phyloP scores from a whole-genome alignment of 331 rosid species.

The Rosa hybrid region DNA sequence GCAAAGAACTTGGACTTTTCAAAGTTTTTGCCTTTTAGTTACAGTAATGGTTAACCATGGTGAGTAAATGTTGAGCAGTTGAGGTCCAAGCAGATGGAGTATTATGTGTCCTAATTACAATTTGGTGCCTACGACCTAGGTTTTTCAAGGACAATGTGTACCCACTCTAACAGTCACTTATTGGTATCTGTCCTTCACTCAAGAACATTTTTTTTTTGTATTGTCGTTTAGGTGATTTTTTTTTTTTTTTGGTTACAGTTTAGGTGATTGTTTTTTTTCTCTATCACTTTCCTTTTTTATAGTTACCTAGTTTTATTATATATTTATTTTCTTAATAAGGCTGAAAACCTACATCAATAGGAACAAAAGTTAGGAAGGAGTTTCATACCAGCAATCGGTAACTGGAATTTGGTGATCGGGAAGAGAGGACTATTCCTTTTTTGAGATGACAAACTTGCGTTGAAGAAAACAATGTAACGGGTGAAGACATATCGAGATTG shows the following conservation, averaged over 20 bases:
- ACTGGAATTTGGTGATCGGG: too few relatives aligned
- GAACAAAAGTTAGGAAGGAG: too few relatives aligned
- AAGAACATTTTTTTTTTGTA: background rate
- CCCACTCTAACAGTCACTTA: background rate
- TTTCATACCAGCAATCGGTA: too few relatives aligned
- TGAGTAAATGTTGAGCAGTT: background rate
- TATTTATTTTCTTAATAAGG: too few relatives aligned
- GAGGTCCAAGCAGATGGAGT: background rate
- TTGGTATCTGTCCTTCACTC: background rate
- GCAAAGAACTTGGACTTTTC: constrained; percentile 14
- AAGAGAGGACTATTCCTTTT: too few relatives aligned
- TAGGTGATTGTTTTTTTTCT: too few relatives aligned
- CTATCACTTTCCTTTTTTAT: background rate
- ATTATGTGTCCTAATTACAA: background rate
- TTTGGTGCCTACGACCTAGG: background rate
- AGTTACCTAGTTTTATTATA: too few relatives aligned
- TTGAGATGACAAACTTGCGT: too few relatives aligned
- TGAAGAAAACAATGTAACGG: too few relatives aligned
- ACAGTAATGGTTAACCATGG: constrained; percentile 26
- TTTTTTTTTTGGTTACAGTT: too few relatives aligned
- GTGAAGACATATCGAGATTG: too few relatives aligned
- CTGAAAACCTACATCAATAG: too few relatives aligned
- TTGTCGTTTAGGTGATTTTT: background rate
- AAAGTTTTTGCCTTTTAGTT: constrained; percentile 12
- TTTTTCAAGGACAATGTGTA: background rate